Evolutionary conservation across 345 rosid genomes (phyloP).

Genomic region (Populus simonii): DNA sequence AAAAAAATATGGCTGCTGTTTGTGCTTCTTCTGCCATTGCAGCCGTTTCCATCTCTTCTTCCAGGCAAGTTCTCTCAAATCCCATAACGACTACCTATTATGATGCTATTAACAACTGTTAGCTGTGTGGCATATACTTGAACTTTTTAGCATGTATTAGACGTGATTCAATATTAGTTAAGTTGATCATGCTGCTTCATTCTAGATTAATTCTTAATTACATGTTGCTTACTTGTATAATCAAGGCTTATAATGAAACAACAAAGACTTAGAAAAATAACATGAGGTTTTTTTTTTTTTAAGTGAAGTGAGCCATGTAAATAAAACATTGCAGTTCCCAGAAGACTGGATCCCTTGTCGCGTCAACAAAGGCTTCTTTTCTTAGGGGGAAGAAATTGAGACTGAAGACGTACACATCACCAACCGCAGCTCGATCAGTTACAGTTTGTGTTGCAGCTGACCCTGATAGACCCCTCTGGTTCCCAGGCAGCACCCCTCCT

Average conservation of each 20-base stretch:
- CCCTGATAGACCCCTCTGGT: slow-evolving; percentile 92
- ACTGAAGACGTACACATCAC: slow-evolving; percentile 32
- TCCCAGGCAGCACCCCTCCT: slow-evolving; percentile 97
- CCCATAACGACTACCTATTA: neutral
- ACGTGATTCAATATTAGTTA: neutral
- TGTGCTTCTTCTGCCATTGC: slow-evolving; percentile 91
- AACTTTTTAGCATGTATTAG: neutral
- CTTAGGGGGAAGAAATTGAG: slow-evolving; percentile 71
- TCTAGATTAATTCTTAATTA: neutral
- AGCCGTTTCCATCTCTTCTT: slow-evolving; percentile 56
- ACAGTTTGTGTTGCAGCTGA: slow-evolving; percentile 64
- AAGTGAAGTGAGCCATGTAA: neutral
- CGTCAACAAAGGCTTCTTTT: slow-evolving; percentile 55
- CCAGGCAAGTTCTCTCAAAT: slow-evolving; percentile 48
- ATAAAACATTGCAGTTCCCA: slow-evolving; percentile 42
- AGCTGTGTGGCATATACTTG: neutral
- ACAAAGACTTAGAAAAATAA: neutral
- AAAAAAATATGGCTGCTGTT: slow-evolving; percentile 67
- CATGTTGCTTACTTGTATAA: neutral
- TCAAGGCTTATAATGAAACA: neutral
- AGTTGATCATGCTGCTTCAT: neutral
- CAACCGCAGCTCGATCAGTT: slow-evolving; percentile 33
- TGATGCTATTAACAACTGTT: neutral
- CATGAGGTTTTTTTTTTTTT: neutral
- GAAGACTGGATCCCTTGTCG: slow-evolving; percentile 48